Base-by-base conservation (phyloP, 148 eudicot genomes). In the Limonium bicolor region DNA sequence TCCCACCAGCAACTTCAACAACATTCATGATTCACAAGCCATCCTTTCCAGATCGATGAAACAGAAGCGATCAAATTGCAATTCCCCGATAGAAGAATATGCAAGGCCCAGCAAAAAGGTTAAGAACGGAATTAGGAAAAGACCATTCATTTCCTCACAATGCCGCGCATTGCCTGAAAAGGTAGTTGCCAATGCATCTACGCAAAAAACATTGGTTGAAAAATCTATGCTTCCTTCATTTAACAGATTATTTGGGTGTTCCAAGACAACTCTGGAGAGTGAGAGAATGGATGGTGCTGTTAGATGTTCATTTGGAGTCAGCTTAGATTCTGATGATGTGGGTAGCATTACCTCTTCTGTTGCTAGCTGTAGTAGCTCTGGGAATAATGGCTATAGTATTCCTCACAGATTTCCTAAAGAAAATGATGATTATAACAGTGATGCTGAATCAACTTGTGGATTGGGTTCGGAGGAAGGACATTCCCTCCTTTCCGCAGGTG, bases 341-440 rank as follows among this genome's bases (percentile, higher is more conserved):
- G 61, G 61, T 62, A 69, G 54, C 57, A 60, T 62, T 27, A 22
- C 76, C 45, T 70, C 74, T 46, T 83, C 94, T 41, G 84, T 79
- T 61, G 87, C 67, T 73, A 78, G 94, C 61, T 78, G 87, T 73
- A 73, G 84, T 39, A 40, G 60, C 47, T 42, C 48, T 63, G 58
- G 55, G 63, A 57, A 63, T 41, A 28, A 62, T 39, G 41, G 49
- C 21, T 56, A 56, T 57, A 50, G 56, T 38, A 42, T 55, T 15
- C 66, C 33, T 44, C 46, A 28, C 66, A 27, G 40, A 26, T 59
- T 49, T 50, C 19, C 34, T 40, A 24, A 72, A 53, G 72, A 56
- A 50, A 54, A 41, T 64, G 83, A 60, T 48, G 57, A 66, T 67
- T 53, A 67, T 25, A 31, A 7, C 54, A 78, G 87, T 61, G 87